Evolutionary conservation across 1,284 basidiomycete genomes (phyloP).

Genomic region (Schizophyllum commune): DNA sequence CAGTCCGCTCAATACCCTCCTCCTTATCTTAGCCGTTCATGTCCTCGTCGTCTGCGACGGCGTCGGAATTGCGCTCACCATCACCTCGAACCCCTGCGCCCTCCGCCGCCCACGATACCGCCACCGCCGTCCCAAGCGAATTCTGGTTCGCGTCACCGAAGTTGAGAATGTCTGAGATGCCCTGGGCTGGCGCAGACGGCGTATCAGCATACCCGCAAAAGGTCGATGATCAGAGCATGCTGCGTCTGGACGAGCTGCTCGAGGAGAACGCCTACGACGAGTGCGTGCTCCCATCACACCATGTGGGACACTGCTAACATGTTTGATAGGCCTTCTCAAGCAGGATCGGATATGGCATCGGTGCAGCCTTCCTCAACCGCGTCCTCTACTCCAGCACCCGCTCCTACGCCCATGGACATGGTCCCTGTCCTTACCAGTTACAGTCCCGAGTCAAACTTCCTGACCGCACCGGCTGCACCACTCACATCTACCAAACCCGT

Average conservation of each 20-base stretch:
- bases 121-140: constrained; percentile 41
- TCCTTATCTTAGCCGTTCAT: constrained; percentile 1
- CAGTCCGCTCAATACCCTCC: not conserved
- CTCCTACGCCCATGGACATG: constrained; percentile 5
- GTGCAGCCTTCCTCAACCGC: constrained; percentile 20
- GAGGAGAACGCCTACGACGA: constrained; percentile 66
- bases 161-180: constrained; percentile 26
- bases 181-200: constrained; percentile 22
- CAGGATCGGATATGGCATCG: not conserved
- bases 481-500: constrained; percentile 40
- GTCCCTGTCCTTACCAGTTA: constrained; percentile 9
- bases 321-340: constrained; percentile 15
- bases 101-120: constrained; percentile 41
- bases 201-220: constrained; percentile 28
- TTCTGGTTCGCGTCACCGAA: constrained; percentile 46
- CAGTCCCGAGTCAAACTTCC: constrained; percentile 21
- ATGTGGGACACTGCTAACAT: constrained; percentile 9
- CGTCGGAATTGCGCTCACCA: constrained; percentile 58
- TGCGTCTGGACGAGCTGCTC: constrained; percentile 63
- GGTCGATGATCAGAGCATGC: constrained; percentile 42
- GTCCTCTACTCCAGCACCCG: constrained; percentile 18
- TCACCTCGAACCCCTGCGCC: constrained; percentile 63
- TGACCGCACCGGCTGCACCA: constrained; percentile 22
- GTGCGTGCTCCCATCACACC: constrained; percentile 34
- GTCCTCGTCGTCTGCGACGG: constrained; percentile 49